phyloP scores from a whole-genome alignment of 257 asterid species.

The Solanum lycopersicoides region DNA sequence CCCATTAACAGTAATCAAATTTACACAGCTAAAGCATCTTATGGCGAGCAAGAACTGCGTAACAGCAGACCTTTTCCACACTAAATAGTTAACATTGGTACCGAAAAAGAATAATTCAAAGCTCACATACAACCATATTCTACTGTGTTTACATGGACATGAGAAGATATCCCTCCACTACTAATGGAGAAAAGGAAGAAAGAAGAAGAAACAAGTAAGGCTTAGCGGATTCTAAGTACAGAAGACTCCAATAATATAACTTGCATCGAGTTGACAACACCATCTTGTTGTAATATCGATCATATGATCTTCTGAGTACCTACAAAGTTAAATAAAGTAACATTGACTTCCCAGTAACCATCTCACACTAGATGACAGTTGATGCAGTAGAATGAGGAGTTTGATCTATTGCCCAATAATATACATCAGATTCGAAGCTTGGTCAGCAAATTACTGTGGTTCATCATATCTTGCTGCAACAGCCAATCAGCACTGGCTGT shows the following conservation, averaged over 20 bases:
- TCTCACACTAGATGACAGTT: neutral
- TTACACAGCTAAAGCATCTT: neutral
- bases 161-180: neutral
- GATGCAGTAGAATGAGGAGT: neutral
- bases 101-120: neutral
- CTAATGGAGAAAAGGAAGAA: neutral
- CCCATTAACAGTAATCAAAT: neutral
- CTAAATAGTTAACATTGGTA: neutral
- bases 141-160: neutral
- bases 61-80: neutral
- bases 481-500: neutral
- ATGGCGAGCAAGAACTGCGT: neutral
- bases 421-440: neutral
- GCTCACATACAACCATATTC: neutral
- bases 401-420: neutral
- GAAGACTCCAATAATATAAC: neutral
- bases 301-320: neutral
- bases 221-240: neutral
- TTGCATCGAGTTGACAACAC: neutral
- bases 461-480: neutral
- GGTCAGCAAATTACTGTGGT: neutral
- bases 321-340: neutral
- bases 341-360: neutral
- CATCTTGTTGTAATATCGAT: neutral
- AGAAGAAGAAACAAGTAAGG: neutral